Percentiles rank a stretch among this genome's conserved stretches.
phyloP scores from a whole-genome alignment of 768 basidiomycete genomes.

The Rhodosporidiobolus sp. region DNA sequence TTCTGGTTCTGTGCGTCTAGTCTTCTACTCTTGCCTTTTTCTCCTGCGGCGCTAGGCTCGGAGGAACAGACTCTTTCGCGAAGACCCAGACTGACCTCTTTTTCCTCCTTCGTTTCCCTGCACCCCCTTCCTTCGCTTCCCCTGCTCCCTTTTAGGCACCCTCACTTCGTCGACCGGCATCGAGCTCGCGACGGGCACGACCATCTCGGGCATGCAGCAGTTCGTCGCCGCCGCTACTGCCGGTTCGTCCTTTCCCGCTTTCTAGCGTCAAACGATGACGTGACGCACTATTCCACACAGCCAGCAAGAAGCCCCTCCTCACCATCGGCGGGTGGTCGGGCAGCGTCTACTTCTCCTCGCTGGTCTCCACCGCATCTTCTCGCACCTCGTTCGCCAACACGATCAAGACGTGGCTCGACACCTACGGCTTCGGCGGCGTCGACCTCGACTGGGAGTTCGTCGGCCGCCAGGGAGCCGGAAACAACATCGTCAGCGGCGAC shows the following conservation, averaged over 20 bases:
- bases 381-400: constrained; percentile 20
- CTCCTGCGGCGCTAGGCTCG: no score
- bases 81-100: neutral
- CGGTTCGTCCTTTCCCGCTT: neutral
- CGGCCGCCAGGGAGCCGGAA: constrained; percentile 42
- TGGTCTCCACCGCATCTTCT: constrained; percentile 16
- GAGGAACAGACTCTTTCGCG: no score
- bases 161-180: constrained; percentile 10
- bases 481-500: constrained; percentile 44
- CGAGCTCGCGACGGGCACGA: constrained; percentile 1
- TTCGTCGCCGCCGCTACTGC: neutral
- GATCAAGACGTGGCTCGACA: constrained; percentile 6
- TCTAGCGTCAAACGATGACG: neutral
- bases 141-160: neutral
- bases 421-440: constrained; percentile 18
- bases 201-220: neutral
- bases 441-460: constrained; percentile 48
- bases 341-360: constrained; percentile 25
- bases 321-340: constrained; percentile 30
- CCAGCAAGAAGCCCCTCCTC: constrained; percentile 12
- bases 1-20: constrained; percentile 20
- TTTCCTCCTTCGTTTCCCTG: no score
- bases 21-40: neutral
- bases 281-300: neutral
- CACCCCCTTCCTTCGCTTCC: neutral